These are phyloP conservation scores for Setomelanomma holmii DNA, from an alignment of 2,329 filamentous ascomycete genomes.

Conservation along the genomic window DNA sequence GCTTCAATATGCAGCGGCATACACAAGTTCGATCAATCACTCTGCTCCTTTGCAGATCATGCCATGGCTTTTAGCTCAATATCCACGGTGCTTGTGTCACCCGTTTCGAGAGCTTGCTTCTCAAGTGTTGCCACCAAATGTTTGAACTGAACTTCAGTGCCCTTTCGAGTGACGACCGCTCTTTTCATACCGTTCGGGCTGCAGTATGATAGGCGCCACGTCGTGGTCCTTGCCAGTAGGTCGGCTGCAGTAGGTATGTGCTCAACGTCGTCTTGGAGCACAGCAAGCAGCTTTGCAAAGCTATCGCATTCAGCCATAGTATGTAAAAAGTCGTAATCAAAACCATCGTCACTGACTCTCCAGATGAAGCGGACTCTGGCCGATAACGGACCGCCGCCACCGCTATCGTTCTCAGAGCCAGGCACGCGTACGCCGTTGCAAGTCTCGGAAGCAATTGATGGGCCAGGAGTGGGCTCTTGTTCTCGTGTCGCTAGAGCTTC, in stretches of 20 bases:
- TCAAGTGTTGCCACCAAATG: constrained; percentile 11
- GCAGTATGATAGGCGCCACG: constrained; percentile 17
- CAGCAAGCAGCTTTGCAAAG: constrained; percentile 8
- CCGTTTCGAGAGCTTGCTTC: constrained; percentile 2
- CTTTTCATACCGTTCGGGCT: constrained; percentile 8
- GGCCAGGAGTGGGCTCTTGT: no score
- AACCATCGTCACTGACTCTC: constrained; percentile 9
- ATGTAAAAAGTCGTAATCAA: constrained; percentile 10
- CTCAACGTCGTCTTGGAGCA: constrained; percentile 7
- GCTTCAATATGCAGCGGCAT: no score
- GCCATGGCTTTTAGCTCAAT: background rate
- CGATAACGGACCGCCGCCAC: background rate
- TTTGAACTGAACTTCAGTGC: constrained; percentile 15
- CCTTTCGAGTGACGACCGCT: constrained; percentile 8
- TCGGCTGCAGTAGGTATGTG: constrained; percentile 4
- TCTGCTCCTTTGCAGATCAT: background rate
- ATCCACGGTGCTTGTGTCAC: background rate
- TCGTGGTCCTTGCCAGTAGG: constrained; percentile 7
- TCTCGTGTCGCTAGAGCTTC: no score
- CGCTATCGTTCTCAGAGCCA: no score
- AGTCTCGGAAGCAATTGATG: no score
- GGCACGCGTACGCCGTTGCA: no score
- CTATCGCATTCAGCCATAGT: constrained; percentile 13
- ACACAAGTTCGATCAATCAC: background rate
- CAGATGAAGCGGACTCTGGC: constrained; percentile 12